Evolutionary conservation across 2,329 filamentous ascomycete genomes (phyloP).

Genomic region (Fusarium metavorans): DNA sequence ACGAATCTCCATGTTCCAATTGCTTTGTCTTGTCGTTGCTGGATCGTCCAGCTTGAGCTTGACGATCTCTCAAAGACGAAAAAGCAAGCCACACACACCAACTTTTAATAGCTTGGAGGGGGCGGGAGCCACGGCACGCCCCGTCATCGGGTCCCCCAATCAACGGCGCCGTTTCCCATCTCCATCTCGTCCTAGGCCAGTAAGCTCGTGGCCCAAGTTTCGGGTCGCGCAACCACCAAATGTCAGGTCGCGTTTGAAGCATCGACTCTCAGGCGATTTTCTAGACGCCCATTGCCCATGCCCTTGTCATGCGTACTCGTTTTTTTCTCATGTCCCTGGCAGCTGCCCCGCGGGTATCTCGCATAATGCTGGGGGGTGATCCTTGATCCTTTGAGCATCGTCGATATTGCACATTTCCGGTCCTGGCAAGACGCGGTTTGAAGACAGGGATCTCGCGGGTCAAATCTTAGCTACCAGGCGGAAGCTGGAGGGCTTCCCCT

Average conservation of each 20-base stretch:
- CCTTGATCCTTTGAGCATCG: neutral
- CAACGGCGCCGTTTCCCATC: slow-evolving; percentile 15
- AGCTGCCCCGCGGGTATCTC: neutral
- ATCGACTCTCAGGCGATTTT: neutral
- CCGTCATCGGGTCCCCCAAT: slow-evolving; percentile 29
- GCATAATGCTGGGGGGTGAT: neutral
- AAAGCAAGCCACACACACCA: slow-evolving; percentile 19
- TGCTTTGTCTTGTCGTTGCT: neutral
- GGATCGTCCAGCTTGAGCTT: neutral
- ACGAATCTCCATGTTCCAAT: neutral
- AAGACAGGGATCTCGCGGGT: neutral
- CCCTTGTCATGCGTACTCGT: neutral
- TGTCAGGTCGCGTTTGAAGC: neutral
- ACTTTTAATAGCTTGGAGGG: slow-evolving; percentile 29
- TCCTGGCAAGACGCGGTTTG: neutral
- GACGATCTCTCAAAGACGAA: neutral
- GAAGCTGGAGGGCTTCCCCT: neutral
- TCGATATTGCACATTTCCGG: slow-evolving; percentile 7
- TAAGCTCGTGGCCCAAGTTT: slow-evolving; percentile 9
- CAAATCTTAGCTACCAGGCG: neutral
- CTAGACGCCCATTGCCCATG: neutral
- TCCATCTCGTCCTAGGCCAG: slow-evolving; percentile 1
- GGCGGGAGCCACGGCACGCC: slow-evolving; percentile 44
- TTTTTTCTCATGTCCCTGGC: neutral
- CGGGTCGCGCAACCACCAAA: neutral